Conservation (phyloP, 225 moss, liverwort and hornwort species). For the Takakia lepidozioides region DNA sequence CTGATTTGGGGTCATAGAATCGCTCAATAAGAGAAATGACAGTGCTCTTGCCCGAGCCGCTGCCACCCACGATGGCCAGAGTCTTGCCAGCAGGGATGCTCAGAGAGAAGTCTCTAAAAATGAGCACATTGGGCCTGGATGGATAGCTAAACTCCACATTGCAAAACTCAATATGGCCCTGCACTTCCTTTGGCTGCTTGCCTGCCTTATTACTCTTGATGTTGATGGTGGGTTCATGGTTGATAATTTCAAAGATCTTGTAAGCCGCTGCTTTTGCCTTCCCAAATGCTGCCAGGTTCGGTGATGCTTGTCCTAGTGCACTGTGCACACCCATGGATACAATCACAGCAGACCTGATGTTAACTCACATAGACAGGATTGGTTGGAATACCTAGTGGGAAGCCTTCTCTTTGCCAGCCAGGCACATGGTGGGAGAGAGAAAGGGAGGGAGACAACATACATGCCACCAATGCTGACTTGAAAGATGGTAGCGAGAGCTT, state of each 20-base stretch:
- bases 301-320: slow-evolving; percentile 60
- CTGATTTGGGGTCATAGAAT: slow-evolving; percentile 55
- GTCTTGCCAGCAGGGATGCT: slow-evolving; percentile 49
- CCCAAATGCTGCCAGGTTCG: slow-evolving; percentile 48
- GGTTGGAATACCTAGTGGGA: too few relatives aligned
- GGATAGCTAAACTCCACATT: slow-evolving; percentile 68
- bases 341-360: too few relatives aligned
- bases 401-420: neutral
- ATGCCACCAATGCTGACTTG: slow-evolving; percentile 52
- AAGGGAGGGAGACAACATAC: slow-evolving; percentile 29
- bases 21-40: slow-evolving; percentile 67
- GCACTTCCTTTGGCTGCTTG: slow-evolving; percentile 25
- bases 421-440: neutral
- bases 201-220: slow-evolving; percentile 6
- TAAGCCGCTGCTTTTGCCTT: slow-evolving; percentile 59
- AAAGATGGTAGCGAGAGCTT: slow-evolving; percentile 48
- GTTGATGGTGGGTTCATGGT: slow-evolving; percentile 41
- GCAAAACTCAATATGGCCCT: slow-evolving; percentile 54
- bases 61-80: slow-evolving; percentile 65
- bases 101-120: slow-evolving; percentile 50
- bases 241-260: slow-evolving; percentile 61
- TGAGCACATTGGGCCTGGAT: slow-evolving; percentile 53
- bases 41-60: slow-evolving; percentile 66
- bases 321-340: slow-evolving; percentile 15
- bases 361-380: too few relatives aligned